These are phyloP conservation scores for Arxiozyma bovina DNA, from an alignment of 1,139 yeast genomes.

Conservation along the genomic window DNA sequence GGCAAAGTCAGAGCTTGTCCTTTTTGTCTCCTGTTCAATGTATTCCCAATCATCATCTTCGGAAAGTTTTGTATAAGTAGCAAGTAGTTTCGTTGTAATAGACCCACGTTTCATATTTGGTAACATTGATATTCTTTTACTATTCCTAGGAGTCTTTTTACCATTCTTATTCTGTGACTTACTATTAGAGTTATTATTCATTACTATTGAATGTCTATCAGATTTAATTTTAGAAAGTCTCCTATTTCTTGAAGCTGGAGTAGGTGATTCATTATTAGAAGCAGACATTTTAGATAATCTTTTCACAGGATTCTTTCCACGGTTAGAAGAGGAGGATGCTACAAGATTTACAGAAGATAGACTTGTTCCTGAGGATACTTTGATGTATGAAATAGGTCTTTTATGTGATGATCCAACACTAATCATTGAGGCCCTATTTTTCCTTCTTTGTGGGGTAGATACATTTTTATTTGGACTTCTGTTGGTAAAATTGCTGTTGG, in stretches of 20 bases:
- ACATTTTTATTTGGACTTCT: slow-evolving; percentile 6
- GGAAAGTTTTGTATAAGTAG: slow-evolving; percentile 63
- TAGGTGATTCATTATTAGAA: slow-evolving; percentile 25
- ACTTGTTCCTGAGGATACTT: slow-evolving; percentile 5
- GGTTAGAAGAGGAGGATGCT: slow-evolving; percentile 3
- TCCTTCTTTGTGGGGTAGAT: slow-evolving; percentile 33
- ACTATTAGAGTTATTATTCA: slow-evolving; percentile 27
- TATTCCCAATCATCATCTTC: slow-evolving; percentile 63
- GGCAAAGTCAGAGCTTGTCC: slow-evolving; percentile 73
- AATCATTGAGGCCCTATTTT: slow-evolving; percentile 41
- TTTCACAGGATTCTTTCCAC: slow-evolving; percentile 2
- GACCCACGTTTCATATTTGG: slow-evolving; percentile 54
- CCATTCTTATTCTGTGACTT: slow-evolving; percentile 15
- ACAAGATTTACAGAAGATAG: slow-evolving; percentile 3
- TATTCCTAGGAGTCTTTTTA: slow-evolving; percentile 26
- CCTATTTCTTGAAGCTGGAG: slow-evolving; percentile 24
- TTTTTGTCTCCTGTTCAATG: slow-evolving; percentile 62
- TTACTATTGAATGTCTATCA: slow-evolving; percentile 18
- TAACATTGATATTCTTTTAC: slow-evolving; percentile 31
- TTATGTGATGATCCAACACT: slow-evolving; percentile 7
- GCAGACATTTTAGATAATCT: slow-evolving; percentile 19
- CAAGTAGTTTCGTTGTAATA: slow-evolving; percentile 56
- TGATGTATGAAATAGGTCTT: slow-evolving; percentile 7
- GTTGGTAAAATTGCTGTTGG: not conserved
- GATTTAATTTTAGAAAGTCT: slow-evolving; percentile 18